Conservation (phyloP, 345 rosid species). For the sweet orange (Citrus sinensis) region DNA sequence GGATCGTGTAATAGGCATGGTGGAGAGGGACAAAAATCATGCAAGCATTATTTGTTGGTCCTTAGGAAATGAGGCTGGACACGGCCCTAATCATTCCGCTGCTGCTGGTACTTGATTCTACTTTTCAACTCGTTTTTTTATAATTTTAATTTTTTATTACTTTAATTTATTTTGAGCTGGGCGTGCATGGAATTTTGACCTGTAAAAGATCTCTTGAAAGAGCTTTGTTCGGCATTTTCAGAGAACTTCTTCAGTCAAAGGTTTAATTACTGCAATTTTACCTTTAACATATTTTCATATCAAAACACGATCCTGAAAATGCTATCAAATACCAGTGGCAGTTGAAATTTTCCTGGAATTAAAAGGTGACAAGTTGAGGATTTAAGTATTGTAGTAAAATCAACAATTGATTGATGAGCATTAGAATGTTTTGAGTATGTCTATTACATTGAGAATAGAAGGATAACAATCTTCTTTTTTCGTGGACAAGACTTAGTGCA, state of each 20-base stretch:
- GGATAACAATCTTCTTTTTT: neutral
- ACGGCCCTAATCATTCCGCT: slow-evolving; percentile 98
- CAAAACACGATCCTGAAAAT: neutral
- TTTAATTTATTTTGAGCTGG: neutral
- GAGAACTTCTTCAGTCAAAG: neutral
- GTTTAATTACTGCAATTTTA: neutral
- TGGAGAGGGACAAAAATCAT: slow-evolving; percentile 96
- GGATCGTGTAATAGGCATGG: slow-evolving; percentile 97
- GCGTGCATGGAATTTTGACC: neutral
- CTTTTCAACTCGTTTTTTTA: neutral
- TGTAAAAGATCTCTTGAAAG: neutral
- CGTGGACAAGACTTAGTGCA: neutral
- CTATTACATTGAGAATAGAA: neutral
- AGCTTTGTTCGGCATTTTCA: neutral
- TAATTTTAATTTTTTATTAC: no score
- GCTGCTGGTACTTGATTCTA: slow-evolving; percentile 63
- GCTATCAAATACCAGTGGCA: neutral
- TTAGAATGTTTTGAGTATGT: neutral
- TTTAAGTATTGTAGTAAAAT: no score
- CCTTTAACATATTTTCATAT: neutral
- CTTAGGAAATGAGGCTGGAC: slow-evolving; percentile 88
- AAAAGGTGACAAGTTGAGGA: neutral
- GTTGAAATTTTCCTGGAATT: neutral
- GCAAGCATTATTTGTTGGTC: slow-evolving; percentile 93
- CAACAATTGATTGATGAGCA: neutral